phyloP scores from a whole-genome alignment of 169 alveolate genomes.

The Plasmodium coatneyi region DNA sequence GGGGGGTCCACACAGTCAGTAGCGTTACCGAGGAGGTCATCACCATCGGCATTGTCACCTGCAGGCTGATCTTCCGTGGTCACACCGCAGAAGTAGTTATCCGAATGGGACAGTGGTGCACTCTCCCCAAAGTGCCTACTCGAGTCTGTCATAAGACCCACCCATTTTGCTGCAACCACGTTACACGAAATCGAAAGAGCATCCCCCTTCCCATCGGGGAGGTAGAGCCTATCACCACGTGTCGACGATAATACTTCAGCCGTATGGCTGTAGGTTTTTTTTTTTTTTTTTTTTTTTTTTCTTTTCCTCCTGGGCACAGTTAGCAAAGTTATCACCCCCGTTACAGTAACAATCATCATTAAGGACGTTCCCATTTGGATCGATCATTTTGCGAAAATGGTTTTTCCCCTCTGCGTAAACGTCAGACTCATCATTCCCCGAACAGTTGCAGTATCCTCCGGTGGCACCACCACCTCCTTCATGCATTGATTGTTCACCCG shows the following conservation, averaged over 20 bases:
- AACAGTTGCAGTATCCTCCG: neutral
- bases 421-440: neutral
- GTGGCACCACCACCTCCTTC: neutral
- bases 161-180: neutral
- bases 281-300: no score
- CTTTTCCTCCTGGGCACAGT: neutral
- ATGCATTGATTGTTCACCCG: neutral
- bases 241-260: neutral
- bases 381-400: neutral
- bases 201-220: neutral
- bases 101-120: neutral
- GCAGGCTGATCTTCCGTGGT: neutral
- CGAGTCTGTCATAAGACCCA: neutral
- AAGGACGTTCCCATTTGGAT: neutral
- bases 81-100: neutral
- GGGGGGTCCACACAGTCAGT: neutral
- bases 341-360: neutral
- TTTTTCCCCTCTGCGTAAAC: neutral
- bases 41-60: neutral
- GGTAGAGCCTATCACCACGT: neutral
- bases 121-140: neutral
- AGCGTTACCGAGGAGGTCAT: neutral
- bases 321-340: neutral
- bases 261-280: neutral
- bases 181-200: neutral